Percentiles rank a stretch among this genome's conserved stretches.
phyloP scores from a whole-genome alignment of 176 grass and related monocot species.

The Rhipidocladum racemiflorum region DNA sequence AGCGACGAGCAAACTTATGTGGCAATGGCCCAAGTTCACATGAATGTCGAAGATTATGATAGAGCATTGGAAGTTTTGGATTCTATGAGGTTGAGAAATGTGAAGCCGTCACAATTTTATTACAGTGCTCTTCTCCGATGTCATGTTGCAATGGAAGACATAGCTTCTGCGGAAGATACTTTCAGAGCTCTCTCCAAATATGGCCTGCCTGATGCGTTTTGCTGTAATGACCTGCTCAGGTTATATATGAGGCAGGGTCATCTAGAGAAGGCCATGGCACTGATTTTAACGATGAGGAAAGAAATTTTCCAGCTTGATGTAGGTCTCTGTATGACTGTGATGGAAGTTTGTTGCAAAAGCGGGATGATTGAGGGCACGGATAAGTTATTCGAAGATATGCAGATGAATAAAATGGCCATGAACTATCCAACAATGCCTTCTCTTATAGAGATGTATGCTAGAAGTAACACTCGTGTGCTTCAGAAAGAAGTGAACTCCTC shows the following conservation, averaged over 20 bases:
- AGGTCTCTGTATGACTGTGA: slow-evolving; percentile 63
- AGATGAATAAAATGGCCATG: slow-evolving; percentile 25
- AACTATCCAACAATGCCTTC: slow-evolving; percentile 43
- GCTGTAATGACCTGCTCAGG: slow-evolving; percentile 65
- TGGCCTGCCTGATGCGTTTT: slow-evolving; percentile 45
- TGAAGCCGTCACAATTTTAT: slow-evolving; percentile 59
- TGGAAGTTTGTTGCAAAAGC: slow-evolving; percentile 76
- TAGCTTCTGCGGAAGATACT: slow-evolving; percentile 55
- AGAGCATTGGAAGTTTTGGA: slow-evolving; percentile 64
- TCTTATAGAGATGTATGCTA: slow-evolving; percentile 64
- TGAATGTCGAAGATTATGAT: slow-evolving; percentile 49
- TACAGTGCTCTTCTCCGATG: slow-evolving; percentile 68
- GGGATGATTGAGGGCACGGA: slow-evolving; percentile 49
- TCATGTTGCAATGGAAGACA: slow-evolving; percentile 63
- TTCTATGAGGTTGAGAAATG: slow-evolving; percentile 54
- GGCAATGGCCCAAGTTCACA: slow-evolving; percentile 83
- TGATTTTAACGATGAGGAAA: slow-evolving; percentile 56
- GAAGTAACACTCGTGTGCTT: slow-evolving; percentile 42
- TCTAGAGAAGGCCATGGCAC: slow-evolving; percentile 63
- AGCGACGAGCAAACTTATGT: slow-evolving; percentile 85
- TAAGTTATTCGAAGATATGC: slow-evolving; percentile 58
- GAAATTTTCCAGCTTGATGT: slow-evolving; percentile 48
- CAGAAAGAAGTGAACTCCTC: slow-evolving; percentile 45
- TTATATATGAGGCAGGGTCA: slow-evolving; percentile 65
- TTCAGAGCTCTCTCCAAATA: slow-evolving; percentile 55